These are phyloP conservation scores for Fusarium sulawesiense DNA, from an alignment of 2,329 filamentous ascomycete species.

Conservation along the genomic window DNA sequence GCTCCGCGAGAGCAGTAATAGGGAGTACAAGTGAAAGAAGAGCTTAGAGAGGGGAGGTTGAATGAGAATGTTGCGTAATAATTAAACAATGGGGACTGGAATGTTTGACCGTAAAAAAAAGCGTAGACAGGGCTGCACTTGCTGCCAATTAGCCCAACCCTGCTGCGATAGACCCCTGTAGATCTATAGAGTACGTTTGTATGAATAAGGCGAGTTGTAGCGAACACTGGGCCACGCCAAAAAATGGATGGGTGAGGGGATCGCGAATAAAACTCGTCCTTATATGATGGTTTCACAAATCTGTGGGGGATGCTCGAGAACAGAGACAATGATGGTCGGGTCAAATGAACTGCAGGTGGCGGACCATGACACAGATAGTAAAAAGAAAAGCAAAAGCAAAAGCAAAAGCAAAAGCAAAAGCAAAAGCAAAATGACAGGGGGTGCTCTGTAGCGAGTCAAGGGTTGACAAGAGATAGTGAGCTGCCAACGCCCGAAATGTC, in stretches of 20 bases:
- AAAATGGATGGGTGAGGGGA: constrained; percentile 8
- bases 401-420: constrained; percentile 19
- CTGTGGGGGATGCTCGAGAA: constrained; percentile 23
- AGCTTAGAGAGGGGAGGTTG: constrained; percentile 22
- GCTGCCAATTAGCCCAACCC: constrained; percentile 16
- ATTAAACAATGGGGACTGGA: constrained; percentile 39
- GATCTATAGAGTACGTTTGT: not conserved
- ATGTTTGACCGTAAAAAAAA: constrained; percentile 26
- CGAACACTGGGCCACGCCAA: not conserved
- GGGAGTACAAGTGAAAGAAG: constrained; percentile 16
- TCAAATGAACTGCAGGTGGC: constrained; percentile 14
- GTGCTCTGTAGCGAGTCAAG: constrained; percentile 30
- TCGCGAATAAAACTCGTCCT: not conserved
- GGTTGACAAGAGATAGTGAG: constrained; percentile 20
- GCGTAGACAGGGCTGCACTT: constrained; percentile 29
- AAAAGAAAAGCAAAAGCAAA: constrained; percentile 34
- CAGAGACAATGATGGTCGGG: constrained; percentile 23
- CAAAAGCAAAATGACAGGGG: constrained; percentile 20
- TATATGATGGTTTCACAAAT: constrained; percentile 27
- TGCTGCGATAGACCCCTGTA: constrained; percentile 12
- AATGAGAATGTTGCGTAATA: constrained; percentile 31
- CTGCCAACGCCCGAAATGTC: constrained; percentile 12
- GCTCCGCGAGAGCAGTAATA: constrained; percentile 22
- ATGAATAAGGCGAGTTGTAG: not conserved
- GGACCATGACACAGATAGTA: constrained; percentile 9